Conservation (phyloP, 2,329 filamentous ascomycete genomes). For the Sclerotinia sclerotiorum region DNA sequence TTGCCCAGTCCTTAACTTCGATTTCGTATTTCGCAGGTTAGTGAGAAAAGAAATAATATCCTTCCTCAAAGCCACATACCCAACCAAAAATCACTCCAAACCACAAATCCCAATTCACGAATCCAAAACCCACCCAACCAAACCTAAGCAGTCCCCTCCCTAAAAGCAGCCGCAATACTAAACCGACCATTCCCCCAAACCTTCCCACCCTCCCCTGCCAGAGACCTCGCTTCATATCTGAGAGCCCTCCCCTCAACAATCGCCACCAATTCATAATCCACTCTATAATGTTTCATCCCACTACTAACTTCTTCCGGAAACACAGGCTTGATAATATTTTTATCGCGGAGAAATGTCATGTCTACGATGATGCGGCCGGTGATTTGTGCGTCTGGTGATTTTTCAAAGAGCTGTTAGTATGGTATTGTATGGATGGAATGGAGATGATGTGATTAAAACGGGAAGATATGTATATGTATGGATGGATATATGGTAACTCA, state of each 20-base stretch:
- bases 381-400: constrained; percentile 26
- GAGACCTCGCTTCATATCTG: constrained; percentile 31
- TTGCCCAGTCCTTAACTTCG: too few species aligned
- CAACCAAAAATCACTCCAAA: too few species aligned
- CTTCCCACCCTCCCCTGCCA: constrained; percentile 6
- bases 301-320: constrained; percentile 3
- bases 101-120: too few species aligned
- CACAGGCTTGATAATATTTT: constrained; percentile 22
- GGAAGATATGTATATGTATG: too few species aligned
- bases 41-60: too few species aligned
- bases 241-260: constrained; percentile 30
- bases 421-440: neutral
- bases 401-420: neutral
- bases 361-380: constrained; percentile 28
- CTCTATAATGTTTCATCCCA: constrained; percentile 22
- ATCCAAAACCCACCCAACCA: neutral
- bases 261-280: constrained; percentile 30
- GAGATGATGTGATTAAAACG: too few species aligned
- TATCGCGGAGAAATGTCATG: constrained; percentile 30
- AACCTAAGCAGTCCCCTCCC: constrained; percentile 23
- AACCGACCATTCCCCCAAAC: constrained; percentile 21
- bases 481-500: neutral
- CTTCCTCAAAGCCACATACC: too few species aligned
- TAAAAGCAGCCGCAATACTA: constrained; percentile 32
- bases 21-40: too few species aligned